Conservation (phyloP, 768 basidiomycete genomes). For the Fibroporia radiculosa region DNA sequence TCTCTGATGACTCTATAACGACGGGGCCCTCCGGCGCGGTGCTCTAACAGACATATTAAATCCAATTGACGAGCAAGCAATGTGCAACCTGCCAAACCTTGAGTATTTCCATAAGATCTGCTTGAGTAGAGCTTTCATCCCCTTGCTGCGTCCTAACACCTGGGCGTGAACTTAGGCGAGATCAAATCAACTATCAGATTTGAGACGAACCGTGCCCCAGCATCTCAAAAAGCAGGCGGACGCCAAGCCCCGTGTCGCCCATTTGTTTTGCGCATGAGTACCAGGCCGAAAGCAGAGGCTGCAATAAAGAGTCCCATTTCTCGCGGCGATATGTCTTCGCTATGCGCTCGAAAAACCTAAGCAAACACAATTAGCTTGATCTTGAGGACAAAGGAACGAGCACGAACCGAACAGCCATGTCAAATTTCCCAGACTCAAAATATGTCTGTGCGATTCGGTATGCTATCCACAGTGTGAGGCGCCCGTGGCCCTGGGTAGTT, state of each 20-base stretch:
- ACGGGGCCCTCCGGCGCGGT: conserved; percentile 63
- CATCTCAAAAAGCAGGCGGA: conserved; percentile 78
- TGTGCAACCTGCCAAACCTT: conserved; percentile 36
- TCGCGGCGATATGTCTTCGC: conserved; percentile 84
- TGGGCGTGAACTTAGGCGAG: too few relatives aligned
- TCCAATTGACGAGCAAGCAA: not conserved
- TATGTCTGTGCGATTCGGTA: conserved; percentile 87
- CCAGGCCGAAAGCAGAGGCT: conserved; percentile 71
- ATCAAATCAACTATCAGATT: not conserved
- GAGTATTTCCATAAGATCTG: conserved; percentile 67
- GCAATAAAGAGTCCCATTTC: conserved; percentile 68
- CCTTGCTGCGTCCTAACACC: conserved; percentile 32
- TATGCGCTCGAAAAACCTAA: conserved; percentile 89
- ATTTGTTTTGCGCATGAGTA: conserved; percentile 76
- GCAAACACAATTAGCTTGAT: not conserved
- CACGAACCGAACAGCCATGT: conserved; percentile 77
- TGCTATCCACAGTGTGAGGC: conserved; percentile 86
- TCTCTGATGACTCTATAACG: conserved; percentile 54
- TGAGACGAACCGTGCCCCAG: conserved; percentile 57
- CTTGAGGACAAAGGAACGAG: not conserved
- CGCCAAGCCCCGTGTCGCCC: conserved; percentile 68
- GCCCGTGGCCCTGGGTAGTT: conserved; percentile 48
- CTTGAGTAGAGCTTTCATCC: conserved; percentile 46
- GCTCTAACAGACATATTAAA: conserved; percentile 37
- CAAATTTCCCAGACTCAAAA: conserved; percentile 69